These are phyloP conservation scores for Lactifluus rugatus DNA, from an alignment of 768 basidiomycete species.

Conservation along the genomic window DNA sequence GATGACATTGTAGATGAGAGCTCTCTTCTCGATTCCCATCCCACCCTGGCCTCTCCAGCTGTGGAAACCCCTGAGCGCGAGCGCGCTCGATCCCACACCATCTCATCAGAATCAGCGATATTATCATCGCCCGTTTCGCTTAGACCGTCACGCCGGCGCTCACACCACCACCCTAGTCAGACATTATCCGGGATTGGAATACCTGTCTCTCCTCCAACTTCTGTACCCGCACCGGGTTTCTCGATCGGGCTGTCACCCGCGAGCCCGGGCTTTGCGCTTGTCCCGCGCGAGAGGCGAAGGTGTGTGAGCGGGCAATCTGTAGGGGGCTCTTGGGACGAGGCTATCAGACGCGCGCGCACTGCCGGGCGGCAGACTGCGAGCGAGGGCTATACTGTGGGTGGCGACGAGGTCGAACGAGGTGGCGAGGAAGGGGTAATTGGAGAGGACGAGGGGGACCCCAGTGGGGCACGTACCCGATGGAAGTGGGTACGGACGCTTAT, in stretches of 20 bases:
- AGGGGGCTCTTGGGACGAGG: slow-evolving; percentile 8
- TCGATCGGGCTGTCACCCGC: slow-evolving; percentile 68
- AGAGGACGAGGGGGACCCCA: not conserved
- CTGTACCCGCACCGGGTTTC: slow-evolving; percentile 37
- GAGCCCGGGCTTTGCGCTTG: slow-evolving; percentile 68
- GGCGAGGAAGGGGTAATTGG: not conserved
- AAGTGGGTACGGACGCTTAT: slow-evolving; percentile 3
- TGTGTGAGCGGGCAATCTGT: slow-evolving; percentile 28
- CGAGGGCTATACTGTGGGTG: not conserved
- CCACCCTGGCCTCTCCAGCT: not conserved
- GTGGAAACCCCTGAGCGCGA: slow-evolving; percentile 8
- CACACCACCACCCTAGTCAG: not conserved
- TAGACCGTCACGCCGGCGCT: slow-evolving; percentile 7
- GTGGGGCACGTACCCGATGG: not conserved
- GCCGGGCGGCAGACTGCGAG: slow-evolving; percentile 14
- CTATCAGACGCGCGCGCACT: slow-evolving; percentile 2
- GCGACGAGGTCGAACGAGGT: not conserved
- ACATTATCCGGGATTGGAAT: slow-evolving; percentile 14
- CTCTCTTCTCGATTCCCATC: not conserved
- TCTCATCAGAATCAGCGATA: not conserved
- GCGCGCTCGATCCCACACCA: not conserved
- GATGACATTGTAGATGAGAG: not conserved
- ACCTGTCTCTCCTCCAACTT: not conserved
- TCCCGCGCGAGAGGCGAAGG: slow-evolving; percentile 44
- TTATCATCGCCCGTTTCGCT: slow-evolving; percentile 5